Base-by-base conservation (phyloP, 352 stramenopile genomes). In the Phytophthora kernoviae region DNA sequence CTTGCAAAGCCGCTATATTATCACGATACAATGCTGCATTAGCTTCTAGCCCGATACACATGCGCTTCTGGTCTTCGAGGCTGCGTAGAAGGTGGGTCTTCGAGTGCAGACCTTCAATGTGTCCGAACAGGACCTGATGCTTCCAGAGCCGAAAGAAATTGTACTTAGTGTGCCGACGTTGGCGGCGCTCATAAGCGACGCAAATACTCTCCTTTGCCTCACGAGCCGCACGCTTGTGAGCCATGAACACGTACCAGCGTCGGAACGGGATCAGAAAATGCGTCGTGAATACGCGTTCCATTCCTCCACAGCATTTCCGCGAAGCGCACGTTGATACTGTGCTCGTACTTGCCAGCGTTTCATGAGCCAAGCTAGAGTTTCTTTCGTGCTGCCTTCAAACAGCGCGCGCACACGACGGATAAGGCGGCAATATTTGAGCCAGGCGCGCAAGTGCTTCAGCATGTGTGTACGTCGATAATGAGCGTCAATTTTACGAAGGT, bases 81-180 rank as follows among this genome's bases (percentile, higher is more conserved):
- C 69, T 85, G 2, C 62, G 79, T 21, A 91, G 54, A 33, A 93
- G 64, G 20, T 90, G 70, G 7, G 88, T 34, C 27, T 87, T 79
- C 7, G 80, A 89, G 54, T 91, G 84, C 20, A 90, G 65, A 1
- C 77, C 69, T 41, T 93, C 80, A 43, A 90, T 75, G 27, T 74
- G 82, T 0, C 84, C 84, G 55, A 92, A 93, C 11, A 91, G 58
- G 15, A 83, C 62, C 24, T 90, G 82, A 56, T 92, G 84, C 49
- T 92, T 90, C 84, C 84, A 93, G 10, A 93, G 53, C 1, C 82
- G 79, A 20, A 93, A 93, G 67, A 93, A 91, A 44, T 70, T 75
- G 64, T 91, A 93, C 73, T 89, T 89, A 27, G 55, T 80, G 22
- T 91, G 79, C 2, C 81, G 78, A 2, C 75, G 62, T 30, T 84